phyloP scores from a whole-genome alignment of 805 yeast genomes.

The Pichia kluyveri region DNA sequence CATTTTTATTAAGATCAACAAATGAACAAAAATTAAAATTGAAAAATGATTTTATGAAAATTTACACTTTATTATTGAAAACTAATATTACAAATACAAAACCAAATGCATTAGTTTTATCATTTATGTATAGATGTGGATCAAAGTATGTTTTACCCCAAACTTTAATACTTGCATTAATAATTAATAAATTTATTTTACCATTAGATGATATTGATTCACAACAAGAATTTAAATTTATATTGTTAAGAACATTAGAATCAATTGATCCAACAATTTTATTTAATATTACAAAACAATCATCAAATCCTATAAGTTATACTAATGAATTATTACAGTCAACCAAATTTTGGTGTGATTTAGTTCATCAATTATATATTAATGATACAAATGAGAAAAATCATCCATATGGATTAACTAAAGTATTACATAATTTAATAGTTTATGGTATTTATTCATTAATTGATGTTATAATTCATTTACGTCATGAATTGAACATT shows the following conservation, averaged over 20 bases:
- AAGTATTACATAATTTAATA: conserved; percentile 13
- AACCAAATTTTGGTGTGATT: conserved; percentile 15
- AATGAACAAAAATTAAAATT: conserved; percentile 1
- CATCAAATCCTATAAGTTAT: conserved; percentile 9
- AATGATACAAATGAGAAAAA: background rate
- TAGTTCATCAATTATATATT: conserved; percentile 8
- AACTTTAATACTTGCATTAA: conserved; percentile 10
- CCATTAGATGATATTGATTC: conserved; percentile 1
- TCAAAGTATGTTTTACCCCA: conserved; percentile 9
- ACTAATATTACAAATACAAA: background rate
- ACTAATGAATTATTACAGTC: conserved; percentile 8
- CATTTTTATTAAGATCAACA: conserved; percentile 1
- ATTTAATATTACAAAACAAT: conserved; percentile 7
- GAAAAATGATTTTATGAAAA: conserved; percentile 4
- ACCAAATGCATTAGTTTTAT: conserved; percentile 9
- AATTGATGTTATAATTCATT: conserved; percentile 11
- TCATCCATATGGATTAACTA: conserved; percentile 7
- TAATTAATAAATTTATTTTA: conserved; percentile 12
- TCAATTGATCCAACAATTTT: conserved; percentile 9
- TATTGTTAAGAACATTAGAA: conserved; percentile 19
- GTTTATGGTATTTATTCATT: conserved; percentile 20
- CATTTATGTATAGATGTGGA: conserved; percentile 5
- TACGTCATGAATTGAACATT: conserved; percentile 1
- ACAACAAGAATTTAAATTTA: conserved; percentile 12
- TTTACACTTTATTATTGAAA: conserved; percentile 2